These are phyloP conservation scores for Nyctanthes arbortristis DNA, from an alignment of 257 asterid species.

Conservation along the genomic window DNA sequence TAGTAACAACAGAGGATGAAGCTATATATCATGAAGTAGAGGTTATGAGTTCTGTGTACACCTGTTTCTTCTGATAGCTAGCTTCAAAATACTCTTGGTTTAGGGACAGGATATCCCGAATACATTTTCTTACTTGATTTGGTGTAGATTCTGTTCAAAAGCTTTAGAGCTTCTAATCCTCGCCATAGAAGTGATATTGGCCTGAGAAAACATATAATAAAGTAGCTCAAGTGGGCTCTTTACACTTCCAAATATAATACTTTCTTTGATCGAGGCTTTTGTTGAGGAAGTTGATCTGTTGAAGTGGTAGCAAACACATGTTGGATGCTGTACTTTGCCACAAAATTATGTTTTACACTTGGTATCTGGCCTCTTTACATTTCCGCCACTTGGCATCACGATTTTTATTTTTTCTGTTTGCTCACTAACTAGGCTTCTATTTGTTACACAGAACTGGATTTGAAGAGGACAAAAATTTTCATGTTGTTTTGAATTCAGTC, in stretches of 20 bases:
- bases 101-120: background rate
- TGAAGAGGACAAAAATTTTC: slow-evolving; percentile 97
- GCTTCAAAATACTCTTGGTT: background rate
- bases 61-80: background rate
- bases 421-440: slow-evolving; percentile 31
- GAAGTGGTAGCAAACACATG: background rate
- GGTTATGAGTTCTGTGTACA: background rate
- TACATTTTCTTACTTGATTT: background rate
- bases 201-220: background rate
- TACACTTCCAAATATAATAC: background rate
- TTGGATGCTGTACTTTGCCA: background rate
- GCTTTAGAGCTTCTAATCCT: background rate
- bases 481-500: slow-evolving; percentile 83
- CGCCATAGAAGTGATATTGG: background rate
- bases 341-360: background rate
- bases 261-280: background rate
- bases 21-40: background rate
- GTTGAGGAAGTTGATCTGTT: background rate
- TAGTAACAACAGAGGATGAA: background rate
- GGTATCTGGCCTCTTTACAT: background rate
- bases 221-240: background rate
- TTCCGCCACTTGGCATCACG: background rate
- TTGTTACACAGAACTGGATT: slow-evolving; percentile 83
- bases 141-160: background rate
- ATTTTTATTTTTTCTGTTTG: background rate